Conservation (phyloP, 2,329 filamentous ascomycete species). For the Neopestalotiopsis clavispora region DNA sequence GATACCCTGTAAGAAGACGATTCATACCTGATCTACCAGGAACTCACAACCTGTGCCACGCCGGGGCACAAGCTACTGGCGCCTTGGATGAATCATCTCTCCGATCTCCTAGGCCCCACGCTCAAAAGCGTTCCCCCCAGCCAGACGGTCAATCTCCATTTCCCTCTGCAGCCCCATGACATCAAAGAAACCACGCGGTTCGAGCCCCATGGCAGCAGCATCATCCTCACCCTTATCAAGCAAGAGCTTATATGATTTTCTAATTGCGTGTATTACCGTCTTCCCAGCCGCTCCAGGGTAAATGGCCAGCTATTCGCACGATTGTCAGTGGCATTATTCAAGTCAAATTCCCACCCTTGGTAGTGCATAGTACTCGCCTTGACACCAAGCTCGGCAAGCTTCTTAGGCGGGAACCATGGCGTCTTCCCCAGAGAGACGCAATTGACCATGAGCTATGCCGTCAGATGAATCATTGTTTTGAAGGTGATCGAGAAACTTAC, state of each 20-base stretch:
- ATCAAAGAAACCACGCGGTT: constrained; percentile 18
- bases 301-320: constrained; percentile 13
- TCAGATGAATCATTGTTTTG: not conserved
- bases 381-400: constrained; percentile 12
- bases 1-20: too few species aligned
- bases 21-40: too few species aligned
- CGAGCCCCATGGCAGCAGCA: constrained; percentile 16
- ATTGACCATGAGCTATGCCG: constrained; percentile 17
- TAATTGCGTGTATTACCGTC: constrained; percentile 16
- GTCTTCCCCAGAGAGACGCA: constrained; percentile 18
- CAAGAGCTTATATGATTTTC: constrained; percentile 15
- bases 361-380: constrained; percentile 7
- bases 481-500: not conserved
- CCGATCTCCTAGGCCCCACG: not conserved
- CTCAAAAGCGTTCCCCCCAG: constrained; percentile 15
- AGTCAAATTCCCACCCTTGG: not conserved
- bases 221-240: constrained; percentile 19
- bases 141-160: constrained; percentile 17
- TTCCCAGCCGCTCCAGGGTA: constrained; percentile 19
- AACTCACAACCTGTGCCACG: too few species aligned
- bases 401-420: constrained; percentile 18
- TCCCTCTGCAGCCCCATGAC: constrained; percentile 18
- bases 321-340: too few species aligned
- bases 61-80: too few species aligned
- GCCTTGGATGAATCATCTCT: not conserved